Conservation (phyloP, 768 basidiomycete species). For the Agrocybe pediades region DNA sequence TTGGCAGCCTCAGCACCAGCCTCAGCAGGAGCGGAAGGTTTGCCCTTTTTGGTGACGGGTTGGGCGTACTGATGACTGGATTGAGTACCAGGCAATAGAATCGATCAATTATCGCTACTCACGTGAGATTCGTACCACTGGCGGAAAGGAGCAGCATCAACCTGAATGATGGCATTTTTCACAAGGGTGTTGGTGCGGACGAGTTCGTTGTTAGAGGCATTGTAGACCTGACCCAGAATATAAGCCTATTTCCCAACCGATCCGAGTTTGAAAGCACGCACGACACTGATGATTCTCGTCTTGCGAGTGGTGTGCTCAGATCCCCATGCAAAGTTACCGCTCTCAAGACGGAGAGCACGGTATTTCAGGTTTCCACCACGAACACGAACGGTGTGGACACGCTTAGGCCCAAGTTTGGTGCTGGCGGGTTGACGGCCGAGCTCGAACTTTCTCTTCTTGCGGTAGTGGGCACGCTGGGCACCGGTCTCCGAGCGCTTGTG, state of each 20-base stretch:
- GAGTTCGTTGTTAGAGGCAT: slow-evolving; percentile 99
- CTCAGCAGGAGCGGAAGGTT: slow-evolving; percentile 51
- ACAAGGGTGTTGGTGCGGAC: slow-evolving; percentile 99
- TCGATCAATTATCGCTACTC: slow-evolving; percentile 76
- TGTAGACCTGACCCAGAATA: slow-evolving; percentile 74
- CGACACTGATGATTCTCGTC: slow-evolving; percentile 95
- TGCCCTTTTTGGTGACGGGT: slow-evolving; percentile 91
- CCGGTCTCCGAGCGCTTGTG: slow-evolving; percentile 97
- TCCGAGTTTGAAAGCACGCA: slow-evolving; percentile 45
- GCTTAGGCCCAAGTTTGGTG: slow-evolving; percentile 96
- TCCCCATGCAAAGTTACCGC: slow-evolving; percentile 99
- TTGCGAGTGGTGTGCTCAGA: slow-evolving; percentile 94
- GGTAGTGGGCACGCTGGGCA: slow-evolving; percentile 91
- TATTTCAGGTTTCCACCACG: slow-evolving; percentile 96
- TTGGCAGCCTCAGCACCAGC: slow-evolving; percentile 65
- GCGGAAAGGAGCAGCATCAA: slow-evolving; percentile 98
- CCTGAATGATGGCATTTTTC: slow-evolving; percentile 93
- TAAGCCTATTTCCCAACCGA: slow-evolving; percentile 1
- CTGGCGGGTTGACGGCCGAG: slow-evolving; percentile 96
- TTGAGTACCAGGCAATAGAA: background rate
- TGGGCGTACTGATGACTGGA: slow-evolving; percentile 77
- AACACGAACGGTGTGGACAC: slow-evolving; percentile 91
- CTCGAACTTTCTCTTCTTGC: slow-evolving; percentile 99
- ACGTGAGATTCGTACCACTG: slow-evolving; percentile 99
- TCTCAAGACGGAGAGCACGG: slow-evolving; percentile 94